Percentiles rank a stretch among this genome's conserved stretches.
Evolutionary conservation across 169 alveolate genomes (phyloP).

Genomic region (Sarcocystis neurona): DNA sequence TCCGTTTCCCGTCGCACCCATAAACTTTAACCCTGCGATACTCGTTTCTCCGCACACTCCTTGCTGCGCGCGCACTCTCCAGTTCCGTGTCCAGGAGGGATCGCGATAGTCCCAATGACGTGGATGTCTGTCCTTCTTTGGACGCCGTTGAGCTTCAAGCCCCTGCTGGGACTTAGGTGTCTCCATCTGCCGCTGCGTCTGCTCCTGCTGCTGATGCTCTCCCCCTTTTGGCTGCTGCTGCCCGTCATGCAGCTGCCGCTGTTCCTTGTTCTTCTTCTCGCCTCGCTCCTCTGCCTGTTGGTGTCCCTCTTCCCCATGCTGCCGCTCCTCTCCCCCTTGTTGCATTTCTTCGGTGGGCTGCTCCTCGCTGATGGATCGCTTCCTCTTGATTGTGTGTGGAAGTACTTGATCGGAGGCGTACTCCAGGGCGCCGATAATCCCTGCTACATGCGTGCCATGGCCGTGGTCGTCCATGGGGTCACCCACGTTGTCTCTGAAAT

Average conservation of each 20-base stretch:
- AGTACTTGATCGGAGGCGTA: constrained; percentile 69
- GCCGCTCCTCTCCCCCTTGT: constrained; percentile 55
- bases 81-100: neutral
- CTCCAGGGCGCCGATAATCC: constrained; percentile 75
- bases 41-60: constrained; percentile 64
- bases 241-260: no score
- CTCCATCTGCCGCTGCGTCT: neutral
- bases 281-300: neutral
- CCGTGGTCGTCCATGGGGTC: constrained; percentile 75
- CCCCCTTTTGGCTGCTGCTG: no score
- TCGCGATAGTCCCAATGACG: neutral
- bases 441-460: constrained; percentile 80
- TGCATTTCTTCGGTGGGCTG: constrained; percentile 60
- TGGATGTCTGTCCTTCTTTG: neutral
- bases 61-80: neutral
- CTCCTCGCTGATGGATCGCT: constrained; percentile 65
- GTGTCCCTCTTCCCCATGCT: constrained; percentile 41
- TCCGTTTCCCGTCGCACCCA: constrained; percentile 65
- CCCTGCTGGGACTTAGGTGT: neutral
- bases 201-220: neutral
- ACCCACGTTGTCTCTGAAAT: constrained; percentile 68
- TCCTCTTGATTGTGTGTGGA: no score
- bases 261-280: no score
- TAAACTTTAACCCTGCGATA: constrained; percentile 64
- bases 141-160: neutral